Evolutionary conservation across 2,329 filamentous ascomycete genomes (phyloP), one percentile per base, ranked within the genome.

Genomic region (Monosporascus cannonballus): DNA sequence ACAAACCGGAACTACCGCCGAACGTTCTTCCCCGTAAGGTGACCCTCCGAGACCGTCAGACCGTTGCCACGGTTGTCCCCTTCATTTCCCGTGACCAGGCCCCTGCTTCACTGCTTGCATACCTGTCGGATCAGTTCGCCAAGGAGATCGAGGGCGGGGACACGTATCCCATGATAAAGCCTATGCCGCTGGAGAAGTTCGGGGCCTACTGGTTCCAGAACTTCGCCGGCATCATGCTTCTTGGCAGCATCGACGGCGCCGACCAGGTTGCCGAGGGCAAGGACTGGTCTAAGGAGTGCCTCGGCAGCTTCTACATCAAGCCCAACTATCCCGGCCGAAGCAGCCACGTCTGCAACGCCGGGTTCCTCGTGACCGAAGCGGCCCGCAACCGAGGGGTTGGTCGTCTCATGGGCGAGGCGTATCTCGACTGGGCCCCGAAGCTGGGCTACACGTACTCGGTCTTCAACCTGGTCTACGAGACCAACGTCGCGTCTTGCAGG

Each of bases 401-500:
- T 52, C 81, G 86, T 41, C 75, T 89, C 56, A 87, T 91, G 84
- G 87, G 87, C 50, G 86, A 90, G 72, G 77, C 82, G 30, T 90
- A 90, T 68, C 75, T 91, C 34, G 86, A 90, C 66, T 90, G 86
- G 85, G 86, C 87, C 15, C 86, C 87, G 30, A 83, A 84, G 83
- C 87, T 80, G 72, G 90, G 90, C 47, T 96, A 96, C 73, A 88
- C 87, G 1, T 96, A 96, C 74, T 92, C 89, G 41, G 89, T 96
- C 57, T 96, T 96, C 78, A 96, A 96, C 70, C 81, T 96, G 48
- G 91, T 96, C 6, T 96, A 96, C 74, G 91, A 96, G 76, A 95
- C 89, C 59, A 96, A 96, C 70, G 87, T 94, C 24, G 91, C 89
- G 1, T 93, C 89, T 34, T 92, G 90, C 69, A 86, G 87, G 57